Conservation (phyloP, 805 yeast genomes). For the Metschnikowia picachoensis region DNA sequence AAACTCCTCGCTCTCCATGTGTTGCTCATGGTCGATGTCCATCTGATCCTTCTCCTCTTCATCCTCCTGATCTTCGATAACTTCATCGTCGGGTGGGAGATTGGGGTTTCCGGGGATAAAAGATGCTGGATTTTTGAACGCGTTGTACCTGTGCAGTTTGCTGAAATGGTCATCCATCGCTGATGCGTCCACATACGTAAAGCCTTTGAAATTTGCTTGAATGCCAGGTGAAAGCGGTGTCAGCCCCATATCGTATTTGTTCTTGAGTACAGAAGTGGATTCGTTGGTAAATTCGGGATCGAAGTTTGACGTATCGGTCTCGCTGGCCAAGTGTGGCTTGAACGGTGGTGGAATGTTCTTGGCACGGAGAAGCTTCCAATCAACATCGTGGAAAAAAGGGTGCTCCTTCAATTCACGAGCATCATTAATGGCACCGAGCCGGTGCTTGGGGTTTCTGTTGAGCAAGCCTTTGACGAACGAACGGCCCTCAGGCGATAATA, state of each 20-base stretch:
- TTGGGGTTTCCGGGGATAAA: slow-evolving; percentile 78
- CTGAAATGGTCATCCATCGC: slow-evolving; percentile 83
- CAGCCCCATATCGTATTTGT: slow-evolving; percentile 57
- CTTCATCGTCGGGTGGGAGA: slow-evolving; percentile 80
- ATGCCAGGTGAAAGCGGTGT: slow-evolving; percentile 92
- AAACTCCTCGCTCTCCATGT: slow-evolving; percentile 72
- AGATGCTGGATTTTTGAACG: slow-evolving; percentile 54
- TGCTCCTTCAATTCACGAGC: slow-evolving; percentile 91
- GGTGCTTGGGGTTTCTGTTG: slow-evolving; percentile 93
- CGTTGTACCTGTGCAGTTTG: slow-evolving; percentile 33
- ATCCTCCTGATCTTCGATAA: slow-evolving; percentile 58
- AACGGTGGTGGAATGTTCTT: slow-evolving; percentile 95
- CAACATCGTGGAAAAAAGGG: slow-evolving; percentile 86
- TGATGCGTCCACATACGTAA: slow-evolving; percentile 93
- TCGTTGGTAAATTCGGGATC: slow-evolving; percentile 97
- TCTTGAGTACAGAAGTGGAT: slow-evolving; percentile 74
- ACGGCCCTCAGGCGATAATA: slow-evolving; percentile 87
- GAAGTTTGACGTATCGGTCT: slow-evolving; percentile 92
- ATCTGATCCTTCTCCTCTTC: slow-evolving; percentile 47
- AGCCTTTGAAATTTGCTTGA: slow-evolving; percentile 95
- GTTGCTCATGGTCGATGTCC: slow-evolving; percentile 48
- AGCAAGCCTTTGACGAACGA: slow-evolving; percentile 92
- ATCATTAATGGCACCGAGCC: slow-evolving; percentile 87
- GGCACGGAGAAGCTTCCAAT: slow-evolving; percentile 75
- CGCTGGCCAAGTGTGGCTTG: slow-evolving; percentile 87